Percentiles rank a stretch among this genome's conserved stretches.
Evolutionary conservation across 2,329 filamentous ascomycete species (phyloP).

Genomic region (Taxawa tesnikishii): DNA sequence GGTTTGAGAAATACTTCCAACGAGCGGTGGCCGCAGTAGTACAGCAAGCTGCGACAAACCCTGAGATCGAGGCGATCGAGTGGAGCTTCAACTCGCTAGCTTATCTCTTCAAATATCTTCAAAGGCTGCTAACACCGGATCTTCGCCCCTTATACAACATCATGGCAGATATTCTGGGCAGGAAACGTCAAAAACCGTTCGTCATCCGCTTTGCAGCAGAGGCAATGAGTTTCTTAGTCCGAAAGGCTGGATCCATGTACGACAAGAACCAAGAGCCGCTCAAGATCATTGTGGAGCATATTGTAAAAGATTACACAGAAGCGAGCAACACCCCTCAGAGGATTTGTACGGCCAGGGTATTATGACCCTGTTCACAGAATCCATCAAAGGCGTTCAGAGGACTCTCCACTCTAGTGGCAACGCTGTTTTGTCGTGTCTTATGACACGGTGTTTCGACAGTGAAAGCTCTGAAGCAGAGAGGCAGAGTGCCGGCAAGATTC

Average conservation of each 20-base stretch:
- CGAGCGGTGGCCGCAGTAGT: slow-evolving; percentile 63
- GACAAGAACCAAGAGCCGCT: slow-evolving; percentile 61
- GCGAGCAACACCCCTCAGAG: slow-evolving; percentile 40
- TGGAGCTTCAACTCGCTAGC: slow-evolving; percentile 93
- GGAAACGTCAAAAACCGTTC: slow-evolving; percentile 68
- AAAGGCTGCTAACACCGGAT: slow-evolving; percentile 73
- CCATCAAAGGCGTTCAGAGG: slow-evolving; percentile 50
- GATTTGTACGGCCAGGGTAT: slow-evolving; percentile 69
- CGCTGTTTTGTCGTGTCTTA: slow-evolving; percentile 5
- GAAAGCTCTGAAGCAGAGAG: slow-evolving; percentile 3
- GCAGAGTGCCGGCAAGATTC: slow-evolving; percentile 41
- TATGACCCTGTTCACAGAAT: slow-evolving; percentile 85
- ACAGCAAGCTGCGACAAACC: slow-evolving; percentile 62
- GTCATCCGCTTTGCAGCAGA: slow-evolving; percentile 89
- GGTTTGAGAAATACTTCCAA: slow-evolving; percentile 82
- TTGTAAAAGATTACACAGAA: slow-evolving; percentile 54
- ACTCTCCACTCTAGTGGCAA: slow-evolving; percentile 45
- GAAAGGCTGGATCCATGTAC: slow-evolving; percentile 71
- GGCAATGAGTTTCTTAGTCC: slow-evolving; percentile 83
- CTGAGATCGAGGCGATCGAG: slow-evolving; percentile 75
- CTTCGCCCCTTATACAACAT: slow-evolving; percentile 73
- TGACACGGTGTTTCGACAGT: slow-evolving; percentile 4
- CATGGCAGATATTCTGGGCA: slow-evolving; percentile 74
- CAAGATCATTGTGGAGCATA: slow-evolving; percentile 56
- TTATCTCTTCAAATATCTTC: slow-evolving; percentile 95